Evolutionary conservation across 345 rosid species (phyloP), one percentile per base, ranked within the genome.

Genomic region (Citrus cavaleriei): DNA sequence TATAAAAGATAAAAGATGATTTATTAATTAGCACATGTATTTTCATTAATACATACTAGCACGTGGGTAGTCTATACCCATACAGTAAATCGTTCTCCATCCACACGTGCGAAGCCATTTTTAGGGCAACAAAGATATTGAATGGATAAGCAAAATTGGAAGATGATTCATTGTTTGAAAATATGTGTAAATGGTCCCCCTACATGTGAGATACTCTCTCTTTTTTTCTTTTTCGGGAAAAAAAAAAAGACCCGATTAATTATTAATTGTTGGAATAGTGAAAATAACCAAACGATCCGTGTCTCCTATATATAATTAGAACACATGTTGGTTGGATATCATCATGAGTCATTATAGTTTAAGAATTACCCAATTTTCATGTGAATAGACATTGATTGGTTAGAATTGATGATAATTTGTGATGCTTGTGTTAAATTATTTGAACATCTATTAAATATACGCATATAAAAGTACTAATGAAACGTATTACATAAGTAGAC

Each of bases 301-400:
- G 57, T 16, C 57, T 63, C 21, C 13, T 63, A 46, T 46, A n/a
- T 46, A 63, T 75, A 51, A 75, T 63, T 63, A 66, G 4, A 64
- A 22, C 14, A 75, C 58, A 18, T 64, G 70, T 68, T 63, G 14
- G 70, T 63, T 75, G 61, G 30, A 75, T 24, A 63, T 63, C 46
- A 63, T 75, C 10, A 75, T 63, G 28, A 24, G 10, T 46, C 10
- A 63, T 61, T 38, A 61, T 74, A 42, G 25, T 61, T 40, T 18
- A 32, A 5, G 21, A n/a, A 57, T 55, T 22, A 12, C 10, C 32
- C 72, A 40, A n/a, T 40, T 68, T 40, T 22, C 57, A n/a, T 40
- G 35, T 54, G 51, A 58, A 7, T 1, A 34, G n/a, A 70, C 38
- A 8, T 28, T 19, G 14, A 21, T 66, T 35, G 46, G 37, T 66